Base-by-base conservation (phyloP, 805 yeast species). In the Schizosaccharomyces japonicus region DNA sequence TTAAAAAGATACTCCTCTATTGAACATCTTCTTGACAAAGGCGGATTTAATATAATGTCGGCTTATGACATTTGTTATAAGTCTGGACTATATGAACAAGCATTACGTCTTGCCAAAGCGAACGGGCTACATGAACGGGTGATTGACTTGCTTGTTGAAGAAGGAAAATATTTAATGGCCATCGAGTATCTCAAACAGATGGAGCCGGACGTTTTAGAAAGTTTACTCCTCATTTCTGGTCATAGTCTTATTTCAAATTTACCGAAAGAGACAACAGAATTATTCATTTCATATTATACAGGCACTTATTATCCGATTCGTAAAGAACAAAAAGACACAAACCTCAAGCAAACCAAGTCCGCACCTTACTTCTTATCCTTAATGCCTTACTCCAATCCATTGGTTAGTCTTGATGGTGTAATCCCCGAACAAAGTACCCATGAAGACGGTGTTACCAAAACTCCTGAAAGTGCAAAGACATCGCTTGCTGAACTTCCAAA, bases 401-500 rank as follows among this genome's bases (percentile, higher is more conserved):
- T n/a, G 13, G 17, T 36, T 36, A 21, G 42, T 19, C 13, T 36
- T 5, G 5, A 25, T 21, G 13, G 27, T 36, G 23, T 7, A 5
- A 6, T 17, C 5, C 2, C 78, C 85, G 13, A 80, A 90, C 0
- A 11, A 1, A 36, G 5, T 36, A 8, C 42, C 15, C 25, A 17
- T 15, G 13, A 2, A 5, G 13, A 17, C 10, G 42, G 23, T 4
- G 42, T n/a, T n/a, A n/a, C n/a, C n/a, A n/a, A 36, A 36, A 36
- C 5, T 15, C 11, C 11, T 8, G 27, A 23, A 7, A 8, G n/a
- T 19, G 42, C 17, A 36, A n/a, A 19, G 23, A 3, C 11, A 3
- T 21, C 17, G 23, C 27, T 5, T 5, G 42, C 17, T 17, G 42
- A 19, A 8, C 8, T 27, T 6, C 98, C 98, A 2, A 70, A 76